Conservation (phyloP, 2,329 filamentous ascomycete genomes). For the Fusarium subtropicale region DNA sequence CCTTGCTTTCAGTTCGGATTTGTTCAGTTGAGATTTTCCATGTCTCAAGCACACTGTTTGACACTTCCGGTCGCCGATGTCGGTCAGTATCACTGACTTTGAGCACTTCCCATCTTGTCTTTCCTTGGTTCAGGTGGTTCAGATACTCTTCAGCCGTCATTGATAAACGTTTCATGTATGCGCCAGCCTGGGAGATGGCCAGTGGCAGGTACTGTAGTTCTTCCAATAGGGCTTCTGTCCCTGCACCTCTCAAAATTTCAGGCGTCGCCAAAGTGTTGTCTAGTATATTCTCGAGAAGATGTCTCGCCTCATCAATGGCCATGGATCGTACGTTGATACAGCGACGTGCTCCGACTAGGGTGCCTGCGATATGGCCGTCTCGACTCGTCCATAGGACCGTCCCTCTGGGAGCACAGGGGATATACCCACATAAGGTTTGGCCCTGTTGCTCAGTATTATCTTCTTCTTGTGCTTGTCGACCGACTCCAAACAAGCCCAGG, state of each 20-base stretch:
- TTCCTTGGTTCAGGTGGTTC: neutral
- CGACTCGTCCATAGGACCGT: neutral
- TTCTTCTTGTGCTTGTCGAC: fast-evolving
- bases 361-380: neutral
- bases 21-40: conserved; percentile 1
- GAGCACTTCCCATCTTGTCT: neutral
- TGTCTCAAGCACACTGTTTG: conserved; percentile 3
- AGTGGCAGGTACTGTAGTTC: neutral
- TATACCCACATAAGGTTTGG: neutral
- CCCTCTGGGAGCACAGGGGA: neutral
- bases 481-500: neutral
- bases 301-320: neutral
- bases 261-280: fast-evolving
- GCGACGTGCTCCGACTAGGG: neutral
- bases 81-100: neutral
- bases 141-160: neutral
- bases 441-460: neutral
- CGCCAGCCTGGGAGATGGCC: neutral
- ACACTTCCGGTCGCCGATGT: neutral
- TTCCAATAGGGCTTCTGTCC: neutral
- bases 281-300: fast-evolving
- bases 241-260: fast-evolving
- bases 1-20: neutral
- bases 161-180: neutral
- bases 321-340: neutral